Conservation (phyloP, 1,284 basidiomycete species). For the Malassezia brasiliensis region DNA sequence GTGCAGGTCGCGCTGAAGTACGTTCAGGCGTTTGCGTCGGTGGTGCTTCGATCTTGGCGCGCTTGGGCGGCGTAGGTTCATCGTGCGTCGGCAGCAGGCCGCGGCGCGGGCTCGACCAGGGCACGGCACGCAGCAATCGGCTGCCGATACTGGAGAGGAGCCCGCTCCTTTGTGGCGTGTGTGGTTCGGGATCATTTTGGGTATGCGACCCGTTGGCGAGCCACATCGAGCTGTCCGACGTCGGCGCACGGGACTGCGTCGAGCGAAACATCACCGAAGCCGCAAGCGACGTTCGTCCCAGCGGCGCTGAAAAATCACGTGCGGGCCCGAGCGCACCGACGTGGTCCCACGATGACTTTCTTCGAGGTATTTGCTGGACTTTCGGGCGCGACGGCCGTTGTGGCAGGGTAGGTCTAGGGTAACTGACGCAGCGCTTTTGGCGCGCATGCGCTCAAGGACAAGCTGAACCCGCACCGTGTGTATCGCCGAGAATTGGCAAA, state of each 20-base stretch:
- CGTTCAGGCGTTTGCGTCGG: background rate
- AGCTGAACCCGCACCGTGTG: slow-evolving; percentile 35
- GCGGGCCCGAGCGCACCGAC: background rate
- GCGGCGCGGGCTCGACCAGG: slow-evolving; percentile 5
- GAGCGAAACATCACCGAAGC: background rate
- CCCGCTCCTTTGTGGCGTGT: background rate
- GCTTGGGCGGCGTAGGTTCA: background rate
- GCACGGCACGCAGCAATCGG: background rate
- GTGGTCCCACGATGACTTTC: slow-evolving; percentile 6
- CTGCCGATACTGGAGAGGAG: slow-evolving; percentile 8
- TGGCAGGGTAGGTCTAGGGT: slow-evolving; percentile 8
- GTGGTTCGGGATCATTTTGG: background rate
- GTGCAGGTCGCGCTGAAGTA: background rate
- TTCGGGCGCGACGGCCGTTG: slow-evolving; percentile 14
- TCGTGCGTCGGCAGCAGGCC: slow-evolving; percentile 1
- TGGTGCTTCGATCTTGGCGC: background rate
- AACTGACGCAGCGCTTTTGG: slow-evolving; percentile 28
- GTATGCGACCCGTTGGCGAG: background rate
- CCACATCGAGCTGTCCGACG: background rate
- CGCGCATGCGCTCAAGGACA: slow-evolving; percentile 37
- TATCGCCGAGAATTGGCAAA: background rate
- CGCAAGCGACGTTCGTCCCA: background rate
- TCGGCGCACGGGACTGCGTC: background rate
- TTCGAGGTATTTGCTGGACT: slow-evolving; percentile 4
- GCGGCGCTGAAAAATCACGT: background rate